phyloP scores from a whole-genome alignment of 177 flowering plant species.

The Vitis hybrid region DNA sequence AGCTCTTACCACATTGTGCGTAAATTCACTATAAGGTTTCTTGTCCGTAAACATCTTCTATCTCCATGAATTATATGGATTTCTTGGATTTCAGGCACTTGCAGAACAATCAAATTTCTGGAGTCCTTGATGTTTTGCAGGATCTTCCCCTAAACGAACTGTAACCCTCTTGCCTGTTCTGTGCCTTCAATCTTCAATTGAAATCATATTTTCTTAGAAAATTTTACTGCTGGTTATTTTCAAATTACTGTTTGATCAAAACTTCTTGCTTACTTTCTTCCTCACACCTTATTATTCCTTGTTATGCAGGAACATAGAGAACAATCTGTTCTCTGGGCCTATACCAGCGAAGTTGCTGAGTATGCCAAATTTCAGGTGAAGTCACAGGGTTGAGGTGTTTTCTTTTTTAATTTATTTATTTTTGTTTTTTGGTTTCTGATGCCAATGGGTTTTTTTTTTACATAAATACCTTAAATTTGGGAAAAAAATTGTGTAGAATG shows the following conservation, averaged over 20 bases:
- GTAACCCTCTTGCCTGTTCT: constrained; percentile 26
- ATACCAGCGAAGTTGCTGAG: constrained; percentile 63
- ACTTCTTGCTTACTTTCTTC: too few relatives aligned
- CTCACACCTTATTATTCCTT: constrained; percentile 1
- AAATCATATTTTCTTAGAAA: neutral
- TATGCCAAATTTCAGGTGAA: constrained; percentile 85
- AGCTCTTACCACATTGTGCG: constrained; percentile 53
- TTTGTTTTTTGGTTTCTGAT: too few relatives aligned
- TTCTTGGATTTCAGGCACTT: constrained; percentile 40
- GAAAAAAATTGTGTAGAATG: too few relatives aligned
- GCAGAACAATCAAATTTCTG: constrained; percentile 54
- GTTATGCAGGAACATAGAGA: constrained; percentile 68
- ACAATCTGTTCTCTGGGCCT: constrained; percentile 85
- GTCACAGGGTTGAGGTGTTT: neutral
- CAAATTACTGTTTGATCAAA: too few relatives aligned
- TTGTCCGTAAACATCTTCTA: neutral
- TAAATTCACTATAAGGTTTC: constrained; percentile 4
- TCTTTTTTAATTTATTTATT: too few relatives aligned
- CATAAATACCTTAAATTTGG: too few relatives aligned
- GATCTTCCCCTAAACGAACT: constrained; percentile 49
- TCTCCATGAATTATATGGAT: neutral
- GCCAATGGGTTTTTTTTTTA: too few relatives aligned
- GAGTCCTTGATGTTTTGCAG: constrained; percentile 52
- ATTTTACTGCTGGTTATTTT: neutral
- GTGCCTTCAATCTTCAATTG: neutral